phyloP scores from a whole-genome alignment of 495 filamentous ascomycete genomes.

The Neurospora cerealis region DNA sequence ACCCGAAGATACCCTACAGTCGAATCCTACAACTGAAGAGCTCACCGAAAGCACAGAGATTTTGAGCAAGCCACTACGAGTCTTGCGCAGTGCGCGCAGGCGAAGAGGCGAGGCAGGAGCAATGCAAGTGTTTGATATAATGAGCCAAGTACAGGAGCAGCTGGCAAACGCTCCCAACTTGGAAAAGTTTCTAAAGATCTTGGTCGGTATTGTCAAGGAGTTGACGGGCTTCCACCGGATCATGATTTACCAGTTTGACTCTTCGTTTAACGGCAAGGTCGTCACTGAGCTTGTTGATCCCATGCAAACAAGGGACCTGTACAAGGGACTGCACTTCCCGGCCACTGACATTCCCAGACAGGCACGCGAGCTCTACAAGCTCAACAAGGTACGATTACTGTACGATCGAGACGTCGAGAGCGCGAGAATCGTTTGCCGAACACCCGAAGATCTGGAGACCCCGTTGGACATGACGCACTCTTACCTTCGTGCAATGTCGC shows the following conservation, averaged over 20 bases:
- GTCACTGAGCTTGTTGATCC: constrained; percentile 84
- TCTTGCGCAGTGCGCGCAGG: constrained; percentile 68
- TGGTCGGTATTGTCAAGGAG: constrained; percentile 76
- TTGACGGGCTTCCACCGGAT: constrained; percentile 88
- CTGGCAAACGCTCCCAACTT: constrained; percentile 58
- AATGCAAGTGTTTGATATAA: constrained; percentile 91
- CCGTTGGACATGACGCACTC: constrained; percentile 80
- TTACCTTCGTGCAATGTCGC: constrained; percentile 84
- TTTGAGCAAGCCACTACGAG: constrained; percentile 65
- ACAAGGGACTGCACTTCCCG: constrained; percentile 84
- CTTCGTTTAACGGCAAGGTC: constrained; percentile 70
- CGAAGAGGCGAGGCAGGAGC: constrained; percentile 74
- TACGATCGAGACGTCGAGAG: constrained; percentile 70
- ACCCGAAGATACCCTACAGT: constrained; percentile 65
- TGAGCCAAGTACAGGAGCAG: constrained; percentile 78
- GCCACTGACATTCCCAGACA: constrained; percentile 87
- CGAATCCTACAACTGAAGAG: constrained; percentile 62
- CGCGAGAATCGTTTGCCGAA: constrained; percentile 74
- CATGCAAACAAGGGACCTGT: constrained; percentile 70
- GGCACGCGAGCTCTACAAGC: constrained; percentile 69
- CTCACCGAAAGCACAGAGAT: constrained; percentile 62
- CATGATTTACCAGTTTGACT: constrained; percentile 91
- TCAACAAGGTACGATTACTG: constrained; percentile 69
- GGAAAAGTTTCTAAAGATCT: constrained; percentile 57
- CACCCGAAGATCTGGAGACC: constrained; percentile 59